These are phyloP conservation scores for Grosmannia penicillata DNA, from an alignment of 2,329 filamentous ascomycete genomes.

Conservation along the genomic window DNA sequence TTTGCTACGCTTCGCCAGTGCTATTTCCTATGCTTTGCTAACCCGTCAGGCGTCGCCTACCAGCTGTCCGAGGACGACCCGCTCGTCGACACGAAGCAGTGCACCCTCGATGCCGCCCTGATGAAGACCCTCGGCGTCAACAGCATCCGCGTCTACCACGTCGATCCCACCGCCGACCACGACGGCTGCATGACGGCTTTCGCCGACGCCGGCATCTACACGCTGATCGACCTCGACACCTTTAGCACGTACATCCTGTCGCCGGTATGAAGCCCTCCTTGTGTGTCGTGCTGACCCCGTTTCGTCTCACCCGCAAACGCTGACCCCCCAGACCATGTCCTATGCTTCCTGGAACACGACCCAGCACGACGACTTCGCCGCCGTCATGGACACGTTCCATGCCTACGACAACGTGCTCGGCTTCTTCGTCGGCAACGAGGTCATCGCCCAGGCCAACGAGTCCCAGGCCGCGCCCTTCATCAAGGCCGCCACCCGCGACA, in stretches of 20 bases:
- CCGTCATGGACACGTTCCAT: slow-evolving; percentile 65
- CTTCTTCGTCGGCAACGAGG: slow-evolving; percentile 81
- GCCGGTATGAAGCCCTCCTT: slow-evolving; percentile 27
- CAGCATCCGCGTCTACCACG: slow-evolving; percentile 77
- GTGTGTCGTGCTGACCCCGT: slow-evolving; percentile 5
- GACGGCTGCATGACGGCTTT: slow-evolving; percentile 69
- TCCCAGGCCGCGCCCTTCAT: slow-evolving; percentile 62
- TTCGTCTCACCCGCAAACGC: neutral
- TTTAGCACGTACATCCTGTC: slow-evolving; percentile 51
- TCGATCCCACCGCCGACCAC: slow-evolving; percentile 58
- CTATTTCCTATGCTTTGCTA: neutral
- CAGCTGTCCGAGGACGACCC: slow-evolving; percentile 53
- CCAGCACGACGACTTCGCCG: slow-evolving; percentile 52
- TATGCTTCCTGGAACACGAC: slow-evolving; percentile 56
- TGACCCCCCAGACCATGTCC: slow-evolving; percentile 31
- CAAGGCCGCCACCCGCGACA: slow-evolving; percentile 65
- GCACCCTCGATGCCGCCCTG: slow-evolving; percentile 55
- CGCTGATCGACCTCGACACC: slow-evolving; percentile 71
- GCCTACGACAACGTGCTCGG: slow-evolving; percentile 67
- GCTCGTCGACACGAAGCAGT: slow-evolving; percentile 61
- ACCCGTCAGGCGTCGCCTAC: slow-evolving; percentile 53
- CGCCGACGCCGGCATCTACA: slow-evolving; percentile 66
- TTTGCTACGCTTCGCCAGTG: neutral
- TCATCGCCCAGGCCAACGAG: slow-evolving; percentile 49
- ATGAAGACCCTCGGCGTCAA: slow-evolving; percentile 76